Base-by-base conservation (phyloP, 768 basidiomycete species). In the Pulveroboletus sp. region DNA sequence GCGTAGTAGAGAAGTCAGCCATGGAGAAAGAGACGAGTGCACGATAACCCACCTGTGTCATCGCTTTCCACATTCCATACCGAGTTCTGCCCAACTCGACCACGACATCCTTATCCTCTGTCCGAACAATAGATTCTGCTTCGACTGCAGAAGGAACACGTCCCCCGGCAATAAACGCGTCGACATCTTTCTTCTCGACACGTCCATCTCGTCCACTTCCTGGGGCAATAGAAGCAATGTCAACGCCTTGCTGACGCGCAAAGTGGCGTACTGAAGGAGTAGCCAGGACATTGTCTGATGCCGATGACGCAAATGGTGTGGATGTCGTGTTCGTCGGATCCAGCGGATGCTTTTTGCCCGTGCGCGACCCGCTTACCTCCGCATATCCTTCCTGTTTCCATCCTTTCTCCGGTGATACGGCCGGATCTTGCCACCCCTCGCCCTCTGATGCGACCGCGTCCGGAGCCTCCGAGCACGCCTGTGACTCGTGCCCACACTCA, bases 41-140 rank as follows among this genome's bases (percentile, higher is more conserved):
- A 3, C 32, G 17, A 36, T 17, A 54, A 47, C 70, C 23, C 42
- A 84, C 89, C 79, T 88, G 89, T 10, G 75, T 79, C 91, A 93
- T 93, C 3, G 89, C 86, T 57, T 88, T 89, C 84, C 82, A 93
- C 91, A 93, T 94, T 10, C 82, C 83, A 61, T 82, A 80, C 46
- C 91, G 73, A 13, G 88, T 90, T 55, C 89, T 73, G 5, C 82
- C 83, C 22, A 93, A 74, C 45, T 89, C 88, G 3, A 91, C 78
- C 3, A 85, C 70, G 10, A 76, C 68, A 49, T 89, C 86, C 34
- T 75, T 56, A 27, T 47, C 47, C 5, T 56, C 41, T 27, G 37
- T 32, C 20, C 39, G 45, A 19, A 36, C 35, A 6, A 42, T 26
- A 5, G 11, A 26, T 16, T 45, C 36, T 11, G 26, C 8, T 6